Base-by-base conservation (phyloP, 495 filamentous ascomycete genomes). In the Baudoinia panamericana region DNA sequence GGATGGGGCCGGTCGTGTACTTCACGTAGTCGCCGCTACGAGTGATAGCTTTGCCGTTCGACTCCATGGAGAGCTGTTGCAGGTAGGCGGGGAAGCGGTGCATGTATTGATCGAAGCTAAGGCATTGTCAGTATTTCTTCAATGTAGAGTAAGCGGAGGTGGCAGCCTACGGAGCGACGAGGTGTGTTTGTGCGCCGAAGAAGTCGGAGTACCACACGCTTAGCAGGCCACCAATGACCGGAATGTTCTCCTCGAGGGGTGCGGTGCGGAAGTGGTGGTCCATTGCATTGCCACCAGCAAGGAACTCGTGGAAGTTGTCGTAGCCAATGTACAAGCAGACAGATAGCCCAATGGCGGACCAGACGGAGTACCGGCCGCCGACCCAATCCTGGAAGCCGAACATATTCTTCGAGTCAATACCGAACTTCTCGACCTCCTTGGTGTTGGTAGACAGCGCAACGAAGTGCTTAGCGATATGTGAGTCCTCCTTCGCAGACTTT, bases 171-270 rank as follows among this genome's bases (percentile, higher is more conserved):
- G 90, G 90, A 51, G 90, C 82, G 38, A 97, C 84, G 24, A 97
- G 70, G 68, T 96, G 90, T 37, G 90, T 96, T 64, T 97, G 90
- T 28, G 92, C 86, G 56, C 83, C 82, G 59, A 87, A 97, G 70
- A 96, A 96, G 67, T 97, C 83, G 46, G 84, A 92, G 68, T 97
- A 97, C 84, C 84, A 97, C 33, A 97, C 90, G 52, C 83, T 92
- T 58, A 97, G 64, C 33, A 97, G 71, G 61, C 92, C 90, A 58
- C 78, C 92, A 50, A 97, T 66, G 42, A 80, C 76, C 30, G 90
- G 90, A 44, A 97, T 94, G 65, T 97, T 97, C 67, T 95, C 63
- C 64, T 88, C 82, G 19, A 96, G 66, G 5, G 92, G 88, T 22
- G 90, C 74, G 54, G 77, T 75, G 45, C 74, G 78, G 78, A 97